A percentile compares a stretch with the other conserved stretches of the same genome.
phyloP scores from a whole-genome alignment of 345 rosid genomes.

The Ceriops tagal region DNA sequence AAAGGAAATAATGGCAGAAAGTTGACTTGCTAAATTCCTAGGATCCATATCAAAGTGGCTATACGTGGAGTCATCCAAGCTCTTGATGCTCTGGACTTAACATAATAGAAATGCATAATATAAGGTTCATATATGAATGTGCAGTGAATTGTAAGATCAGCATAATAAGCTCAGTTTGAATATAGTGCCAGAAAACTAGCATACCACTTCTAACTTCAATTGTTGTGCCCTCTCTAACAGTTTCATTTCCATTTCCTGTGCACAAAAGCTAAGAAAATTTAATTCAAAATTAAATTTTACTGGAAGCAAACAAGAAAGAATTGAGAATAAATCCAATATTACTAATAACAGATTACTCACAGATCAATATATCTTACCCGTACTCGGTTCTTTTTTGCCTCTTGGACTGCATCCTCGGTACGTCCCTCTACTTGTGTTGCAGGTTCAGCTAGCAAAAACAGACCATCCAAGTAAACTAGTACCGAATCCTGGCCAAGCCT shows the following conservation, averaged over 20 bases:
- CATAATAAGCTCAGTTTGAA: too few relatives aligned
- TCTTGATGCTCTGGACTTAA: too few relatives aligned
- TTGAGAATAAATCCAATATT: conserved; percentile 5
- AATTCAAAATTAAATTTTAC: conserved; percentile 12
- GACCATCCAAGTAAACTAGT: conserved; percentile 79
- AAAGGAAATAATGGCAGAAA: background rate
- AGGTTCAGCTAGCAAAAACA: conserved; percentile 84
- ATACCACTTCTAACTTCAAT: conserved; percentile 79
- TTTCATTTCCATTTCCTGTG: conserved; percentile 83
- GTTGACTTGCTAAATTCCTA: background rate
- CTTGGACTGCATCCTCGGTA: conserved; percentile 84
- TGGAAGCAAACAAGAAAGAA: too few relatives aligned
- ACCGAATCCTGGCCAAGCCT: conserved; percentile 99
- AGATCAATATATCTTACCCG: conserved; percentile 55
- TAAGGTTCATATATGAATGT: too few relatives aligned
- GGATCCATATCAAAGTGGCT: background rate
- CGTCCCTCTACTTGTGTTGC: conserved; percentile 74
- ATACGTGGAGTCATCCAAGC: too few relatives aligned
- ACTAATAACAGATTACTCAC: conserved; percentile 3
- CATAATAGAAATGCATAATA: too few relatives aligned
- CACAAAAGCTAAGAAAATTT: conserved; percentile 16
- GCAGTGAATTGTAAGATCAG: too few relatives aligned
- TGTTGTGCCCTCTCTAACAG: conserved; percentile 64
- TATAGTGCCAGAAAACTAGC: too few relatives aligned
- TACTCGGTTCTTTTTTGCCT: conserved; percentile 73